phyloP scores from a whole-genome alignment of 768 basidiomycete genomes.

The Termitomyces sp. region DNA sequence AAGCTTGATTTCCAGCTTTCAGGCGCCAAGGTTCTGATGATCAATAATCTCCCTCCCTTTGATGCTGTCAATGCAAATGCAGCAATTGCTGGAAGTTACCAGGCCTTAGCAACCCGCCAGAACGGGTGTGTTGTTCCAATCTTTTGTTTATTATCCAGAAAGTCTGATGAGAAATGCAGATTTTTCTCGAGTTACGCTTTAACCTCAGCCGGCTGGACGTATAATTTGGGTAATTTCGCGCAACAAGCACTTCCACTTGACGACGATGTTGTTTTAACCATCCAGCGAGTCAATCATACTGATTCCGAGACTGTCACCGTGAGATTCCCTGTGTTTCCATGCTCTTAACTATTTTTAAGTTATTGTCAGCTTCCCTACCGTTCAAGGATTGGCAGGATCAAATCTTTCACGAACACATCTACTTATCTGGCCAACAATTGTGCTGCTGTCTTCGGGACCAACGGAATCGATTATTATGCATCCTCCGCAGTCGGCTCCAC shows the following conservation, averaged over 20 bases:
- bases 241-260: constrained; percentile 44
- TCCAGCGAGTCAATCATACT: constrained; percentile 35
- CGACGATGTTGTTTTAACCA: constrained; percentile 41
- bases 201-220: constrained; percentile 32
- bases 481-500: constrained; percentile 7
- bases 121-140: constrained; percentile 28
- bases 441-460: constrained; percentile 39
- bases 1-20: constrained; percentile 23
- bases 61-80: constrained; percentile 48
- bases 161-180: constrained; percentile 16
- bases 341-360: neutral
- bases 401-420: constrained; percentile 40
- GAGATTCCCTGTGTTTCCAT: constrained; percentile 8
- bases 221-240: constrained; percentile 50
- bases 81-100: constrained; percentile 43
- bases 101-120: constrained; percentile 45
- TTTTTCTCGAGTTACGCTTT: constrained; percentile 42
- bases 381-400: constrained; percentile 41
- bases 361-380: constrained; percentile 48
- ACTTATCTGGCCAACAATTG: constrained; percentile 52
- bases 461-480: constrained; percentile 36
- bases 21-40: constrained; percentile 48
- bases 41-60: constrained; percentile 47
- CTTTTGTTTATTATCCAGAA: neutral
- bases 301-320: constrained; percentile 40